Percentiles rank a stretch among this genome's conserved stretches.
Conservation (phyloP, 257 asterid species). For the Anisodus tanguticus region DNA sequence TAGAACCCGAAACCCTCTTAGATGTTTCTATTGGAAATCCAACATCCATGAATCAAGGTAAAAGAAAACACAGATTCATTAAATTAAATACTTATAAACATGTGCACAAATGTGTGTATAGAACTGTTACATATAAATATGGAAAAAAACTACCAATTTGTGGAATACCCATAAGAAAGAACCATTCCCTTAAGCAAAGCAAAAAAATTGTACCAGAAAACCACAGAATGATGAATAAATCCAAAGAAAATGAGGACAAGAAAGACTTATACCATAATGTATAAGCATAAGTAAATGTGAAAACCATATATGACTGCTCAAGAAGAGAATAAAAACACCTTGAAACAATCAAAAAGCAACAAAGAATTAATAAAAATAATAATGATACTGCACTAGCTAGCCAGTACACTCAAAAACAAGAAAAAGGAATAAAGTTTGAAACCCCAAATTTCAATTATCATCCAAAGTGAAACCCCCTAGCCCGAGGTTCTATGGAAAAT, state of each 20-base stretch:
- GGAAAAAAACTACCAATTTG: conserved; percentile 57
- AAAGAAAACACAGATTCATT: conserved; percentile 37
- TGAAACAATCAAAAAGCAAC: conserved; percentile 71
- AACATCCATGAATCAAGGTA: conserved; percentile 44
- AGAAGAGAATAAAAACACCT: conserved; percentile 84
- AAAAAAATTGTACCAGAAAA: conserved; percentile 57
- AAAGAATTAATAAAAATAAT: background rate
- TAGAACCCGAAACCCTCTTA: conserved; percentile 46
- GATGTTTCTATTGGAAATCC: conserved; percentile 57
- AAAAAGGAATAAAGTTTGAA: conserved; percentile 90
- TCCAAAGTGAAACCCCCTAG: too few relatives aligned
- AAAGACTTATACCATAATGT: conserved; percentile 36
- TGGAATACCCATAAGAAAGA: conserved; percentile 73
- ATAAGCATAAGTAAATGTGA: conserved; percentile 63
- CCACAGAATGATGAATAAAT: conserved; percentile 55
- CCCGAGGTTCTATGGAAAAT: too few relatives aligned
- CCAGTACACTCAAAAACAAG: conserved; percentile 35
- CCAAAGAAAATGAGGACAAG: conserved; percentile 72
- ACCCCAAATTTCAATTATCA: conserved; percentile 24
- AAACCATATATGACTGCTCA: conserved; percentile 86
- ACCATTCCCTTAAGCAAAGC: conserved; percentile 68
- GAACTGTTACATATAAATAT: conserved; percentile 27
- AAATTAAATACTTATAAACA: conserved; percentile 39
- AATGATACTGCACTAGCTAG: background rate
- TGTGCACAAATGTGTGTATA: conserved; percentile 36